Evolutionary conservation across 1,139 yeast genomes (phyloP).

Genomic region (Kodamaea anthophila): DNA sequence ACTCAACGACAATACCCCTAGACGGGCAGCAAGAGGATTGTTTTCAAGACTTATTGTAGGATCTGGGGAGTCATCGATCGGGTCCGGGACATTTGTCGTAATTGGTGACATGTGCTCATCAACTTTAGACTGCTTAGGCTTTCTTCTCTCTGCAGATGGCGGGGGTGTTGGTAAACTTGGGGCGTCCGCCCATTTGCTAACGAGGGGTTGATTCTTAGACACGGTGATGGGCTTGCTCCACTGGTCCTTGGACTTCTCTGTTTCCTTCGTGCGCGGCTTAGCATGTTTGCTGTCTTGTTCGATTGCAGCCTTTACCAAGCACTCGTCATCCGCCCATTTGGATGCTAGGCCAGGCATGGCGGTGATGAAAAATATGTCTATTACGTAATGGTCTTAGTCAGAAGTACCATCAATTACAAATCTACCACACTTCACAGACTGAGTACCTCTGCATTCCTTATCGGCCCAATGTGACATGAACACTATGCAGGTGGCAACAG

Average conservation of each 20-base stretch:
- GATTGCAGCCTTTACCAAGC: conserved; percentile 20
- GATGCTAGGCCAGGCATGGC: conserved; percentile 34
- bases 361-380: too few relatives aligned
- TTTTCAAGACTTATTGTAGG: background rate
- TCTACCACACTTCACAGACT: too few relatives aligned
- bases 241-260: conserved; percentile 4
- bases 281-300: conserved; percentile 15
- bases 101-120: too few relatives aligned
- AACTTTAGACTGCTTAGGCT: too few relatives aligned
- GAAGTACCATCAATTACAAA: too few relatives aligned
- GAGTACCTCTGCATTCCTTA: too few relatives aligned
- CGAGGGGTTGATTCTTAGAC: conserved; percentile 11
- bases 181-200: conserved; percentile 27
- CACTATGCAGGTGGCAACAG: too few relatives aligned
- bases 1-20: conserved; percentile 10
- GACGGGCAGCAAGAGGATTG: conserved; percentile 18
- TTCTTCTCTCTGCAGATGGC: conserved; percentile 4
- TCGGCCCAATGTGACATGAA: too few relatives aligned
- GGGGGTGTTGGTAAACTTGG: conserved; percentile 4
- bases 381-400: too few relatives aligned
- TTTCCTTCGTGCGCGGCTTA: background rate
- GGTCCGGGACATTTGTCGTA: too few relatives aligned
- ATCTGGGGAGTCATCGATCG: background rate
- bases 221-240: conserved; percentile 4
- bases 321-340: conserved; percentile 33